A percentile compares a stretch with the other conserved stretches of the same genome.
phyloP scores from a whole-genome alignment of 805 yeast genomes.

The Metschnikowia lunata region DNA sequence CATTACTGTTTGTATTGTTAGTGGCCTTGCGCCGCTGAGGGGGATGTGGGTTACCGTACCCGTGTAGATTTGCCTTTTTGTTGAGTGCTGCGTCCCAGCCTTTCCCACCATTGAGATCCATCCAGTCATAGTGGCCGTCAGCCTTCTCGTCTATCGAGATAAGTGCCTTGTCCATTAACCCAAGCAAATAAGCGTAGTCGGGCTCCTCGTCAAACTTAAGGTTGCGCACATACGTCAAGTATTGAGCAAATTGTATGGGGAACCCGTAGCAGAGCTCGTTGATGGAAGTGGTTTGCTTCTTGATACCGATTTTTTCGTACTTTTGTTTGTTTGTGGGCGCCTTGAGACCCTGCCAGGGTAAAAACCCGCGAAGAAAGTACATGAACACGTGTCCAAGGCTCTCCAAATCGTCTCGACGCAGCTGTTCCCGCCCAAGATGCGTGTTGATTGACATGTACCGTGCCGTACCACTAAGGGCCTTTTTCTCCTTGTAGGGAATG shows the following conservation, averaged over 20 bases:
- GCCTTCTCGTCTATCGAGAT: conserved; percentile 63
- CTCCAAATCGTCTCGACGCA: conserved; percentile 94
- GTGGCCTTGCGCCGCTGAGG: conserved; percentile 28
- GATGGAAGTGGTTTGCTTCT: conserved; percentile 85
- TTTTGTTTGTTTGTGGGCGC: conserved; percentile 98
- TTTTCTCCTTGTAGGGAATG: conserved; percentile 94
- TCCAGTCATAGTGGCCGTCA: conserved; percentile 97
- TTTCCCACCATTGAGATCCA: conserved; percentile 89
- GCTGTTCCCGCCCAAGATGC: conserved; percentile 94
- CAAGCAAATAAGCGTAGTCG: conserved; percentile 82
- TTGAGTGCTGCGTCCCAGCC: conserved; percentile 92
- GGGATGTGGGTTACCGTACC: conserved; percentile 94
- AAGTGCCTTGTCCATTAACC: conserved; percentile 72
- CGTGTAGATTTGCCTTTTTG: conserved; percentile 91
- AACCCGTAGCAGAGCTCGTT: conserved; percentile 81
- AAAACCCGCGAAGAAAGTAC: conserved; percentile 87
- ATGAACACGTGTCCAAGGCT: conserved; percentile 95
- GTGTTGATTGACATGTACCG: conserved; percentile 97
- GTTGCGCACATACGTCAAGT: conserved; percentile 82
- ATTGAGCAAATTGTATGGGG: conserved; percentile 91
- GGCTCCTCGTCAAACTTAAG: conserved; percentile 92
- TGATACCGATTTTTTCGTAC: conserved; percentile 95
- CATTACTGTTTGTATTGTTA: conserved; percentile 13
- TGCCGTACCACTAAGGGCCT: conserved; percentile 96
- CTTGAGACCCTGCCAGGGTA: conserved; percentile 98